phyloP scores from a whole-genome alignment of 495 filamentous ascomycete species.

The Penicillium canariense region DNA sequence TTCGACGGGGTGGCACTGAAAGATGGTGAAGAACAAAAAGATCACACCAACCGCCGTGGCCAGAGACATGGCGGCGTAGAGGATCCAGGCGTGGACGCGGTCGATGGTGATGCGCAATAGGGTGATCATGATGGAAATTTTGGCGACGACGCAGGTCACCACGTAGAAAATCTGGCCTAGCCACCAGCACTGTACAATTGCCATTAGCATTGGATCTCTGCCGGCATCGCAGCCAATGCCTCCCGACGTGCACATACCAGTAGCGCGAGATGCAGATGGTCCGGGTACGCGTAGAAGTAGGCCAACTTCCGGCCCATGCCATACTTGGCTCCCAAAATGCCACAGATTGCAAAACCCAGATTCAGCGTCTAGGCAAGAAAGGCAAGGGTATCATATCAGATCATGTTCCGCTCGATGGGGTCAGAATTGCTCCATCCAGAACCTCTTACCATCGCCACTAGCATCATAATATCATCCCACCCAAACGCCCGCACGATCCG shows the following conservation, averaged over 20 bases:
- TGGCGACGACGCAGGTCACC: conserved; percentile 31
- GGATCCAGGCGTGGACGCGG: conserved; percentile 26
- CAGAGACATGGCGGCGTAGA: conserved; percentile 31
- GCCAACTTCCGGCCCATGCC: conserved; percentile 29
- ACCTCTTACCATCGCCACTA: conserved; percentile 31
- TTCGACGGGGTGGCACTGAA: conserved; percentile 34
- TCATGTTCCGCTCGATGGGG: neutral
- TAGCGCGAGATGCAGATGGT: conserved; percentile 23
- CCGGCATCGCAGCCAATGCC: neutral
- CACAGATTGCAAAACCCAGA: conserved; percentile 28
- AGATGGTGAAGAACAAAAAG: conserved; percentile 35
- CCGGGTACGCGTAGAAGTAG: conserved; percentile 22
- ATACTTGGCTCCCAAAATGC: conserved; percentile 27
- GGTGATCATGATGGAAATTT: conserved; percentile 38
- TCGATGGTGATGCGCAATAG: conserved; percentile 37
- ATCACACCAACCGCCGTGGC: conserved; percentile 24
- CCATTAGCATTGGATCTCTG: neutral
- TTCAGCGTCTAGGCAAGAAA: conserved; percentile 19
- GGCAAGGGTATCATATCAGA: neutral
- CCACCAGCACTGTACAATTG: conserved; percentile 28
- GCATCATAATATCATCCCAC: conserved; percentile 35
- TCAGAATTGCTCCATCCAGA: neutral
- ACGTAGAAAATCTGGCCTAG: conserved; percentile 37
- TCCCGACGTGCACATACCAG: conserved; percentile 27
- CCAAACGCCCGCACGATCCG: conserved; percentile 30